These are phyloP conservation scores for Sporothrix globosa DNA, from an alignment of 2,329 filamentous ascomycete genomes.

Conservation along the genomic window DNA sequence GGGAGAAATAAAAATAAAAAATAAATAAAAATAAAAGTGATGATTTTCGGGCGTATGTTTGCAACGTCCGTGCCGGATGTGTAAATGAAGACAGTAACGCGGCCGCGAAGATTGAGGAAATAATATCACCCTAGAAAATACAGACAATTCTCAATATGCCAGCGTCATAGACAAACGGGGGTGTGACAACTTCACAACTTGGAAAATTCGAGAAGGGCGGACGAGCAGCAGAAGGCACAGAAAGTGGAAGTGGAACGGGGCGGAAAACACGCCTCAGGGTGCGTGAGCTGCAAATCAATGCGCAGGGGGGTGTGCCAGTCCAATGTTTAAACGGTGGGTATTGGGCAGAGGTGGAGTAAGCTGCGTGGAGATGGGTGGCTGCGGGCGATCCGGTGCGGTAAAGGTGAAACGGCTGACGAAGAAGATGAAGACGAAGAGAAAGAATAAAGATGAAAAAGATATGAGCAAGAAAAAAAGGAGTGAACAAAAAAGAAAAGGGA, in stretches of 20 bases:
- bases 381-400: conserved; percentile 19
- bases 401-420: neutral
- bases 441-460: neutral
- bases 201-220: no score
- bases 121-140: no score
- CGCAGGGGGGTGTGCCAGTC: neutral
- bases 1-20: conserved; percentile 6
- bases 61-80: no score
- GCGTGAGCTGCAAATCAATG: neutral
- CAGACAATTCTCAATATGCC: no score
- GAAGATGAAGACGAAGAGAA: neutral
- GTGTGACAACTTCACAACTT: neutral
- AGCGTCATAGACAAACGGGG: conserved; percentile 3
- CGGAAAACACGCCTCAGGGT: neutral
- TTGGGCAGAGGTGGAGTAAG: conserved; percentile 10
- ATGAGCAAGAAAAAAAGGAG: neutral
- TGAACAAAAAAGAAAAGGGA: neutral
- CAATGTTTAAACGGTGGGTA: conserved; percentile 24
- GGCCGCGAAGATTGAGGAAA: no score
- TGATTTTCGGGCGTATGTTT: neutral
- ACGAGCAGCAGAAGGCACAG: neutral
- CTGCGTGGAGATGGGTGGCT: neutral
- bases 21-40: neutral
- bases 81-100: no score
- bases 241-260: neutral